Evolutionary conservation across 495 filamentous ascomycete species (phyloP), one percentile per base, ranked within the genome.

Genomic region (Xylaria cubensis): DNA sequence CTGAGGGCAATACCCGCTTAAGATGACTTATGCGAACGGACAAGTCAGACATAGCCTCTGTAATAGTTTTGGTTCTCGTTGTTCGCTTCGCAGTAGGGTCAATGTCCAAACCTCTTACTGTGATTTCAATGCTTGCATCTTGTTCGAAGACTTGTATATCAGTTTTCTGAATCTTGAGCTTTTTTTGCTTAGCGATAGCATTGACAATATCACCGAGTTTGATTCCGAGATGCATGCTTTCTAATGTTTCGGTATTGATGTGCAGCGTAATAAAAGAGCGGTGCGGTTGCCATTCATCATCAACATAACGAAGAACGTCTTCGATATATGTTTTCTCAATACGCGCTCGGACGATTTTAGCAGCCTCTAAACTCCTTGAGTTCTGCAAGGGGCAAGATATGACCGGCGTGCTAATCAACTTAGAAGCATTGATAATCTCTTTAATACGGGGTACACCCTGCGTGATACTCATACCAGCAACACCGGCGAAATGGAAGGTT

Each of bases 401-500:
- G 77, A 99, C 91, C 1, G 96, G 96, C 2, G 96, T 99, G 82
- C 93, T 97, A 80, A 99, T 98, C 55, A 84, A 85, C 80, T 92
- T 95, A 12, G 93, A 95, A 8, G 96, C 96, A 82, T 98, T 98
- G 88, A 99, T 99, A 77, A 99, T 99, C 87, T 99, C 96, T 83
- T 98, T 99, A 81, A 99, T 98, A 89, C 96, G 96, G 2, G 96
- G 96, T 2, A 99, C 96, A 91, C 96, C 96, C 78, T 97, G 93
- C 0, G 97, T 99, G 76, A 98, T 96, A 86, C 93, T 97, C 95
- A 99, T 98, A 77, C 94, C 94, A 32, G 95, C 97, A 73, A 99
- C 97, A 92, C 96, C 96, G 77, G 96, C 96, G 84, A 99, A 99
- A 91, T 99, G 96, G 91, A 99, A 99, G 80, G 96, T 99, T 84